Conservation (phyloP, 257 asterid genomes). For the Primulina tabacum region DNA sequence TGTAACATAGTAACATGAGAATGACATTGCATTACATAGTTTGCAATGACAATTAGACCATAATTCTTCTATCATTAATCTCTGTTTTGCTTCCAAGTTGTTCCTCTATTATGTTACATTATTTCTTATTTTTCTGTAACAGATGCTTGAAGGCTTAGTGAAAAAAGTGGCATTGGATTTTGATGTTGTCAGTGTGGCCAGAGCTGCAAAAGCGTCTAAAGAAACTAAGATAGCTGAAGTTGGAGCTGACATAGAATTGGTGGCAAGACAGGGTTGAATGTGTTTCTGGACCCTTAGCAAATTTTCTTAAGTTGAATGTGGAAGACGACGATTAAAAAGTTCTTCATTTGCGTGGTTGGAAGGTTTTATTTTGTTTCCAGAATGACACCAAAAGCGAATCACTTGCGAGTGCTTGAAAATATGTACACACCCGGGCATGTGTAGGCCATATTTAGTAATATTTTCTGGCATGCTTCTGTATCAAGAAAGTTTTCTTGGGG, state of each 20-base stretch:
- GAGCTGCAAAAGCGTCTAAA: conserved; percentile 69
- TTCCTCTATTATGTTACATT: not conserved
- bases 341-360: not conserved
- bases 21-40: not conserved
- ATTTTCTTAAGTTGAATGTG: not conserved
- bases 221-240: conserved; percentile 82
- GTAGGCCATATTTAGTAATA: not conserved
- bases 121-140: conserved; percentile 20
- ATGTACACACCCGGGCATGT: not conserved
- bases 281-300: not conserved
- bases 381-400: not conserved
- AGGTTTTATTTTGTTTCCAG: not conserved
- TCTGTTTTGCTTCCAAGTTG: not conserved
- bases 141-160: conserved; percentile 92
- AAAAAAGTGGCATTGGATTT: conserved; percentile 78
- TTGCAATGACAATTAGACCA: not conserved
- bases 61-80: not conserved
- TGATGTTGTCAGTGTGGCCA: conserved; percentile 70
- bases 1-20: not conserved
- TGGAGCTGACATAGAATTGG: conserved; percentile 82
- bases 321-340: not conserved
- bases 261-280: conserved; percentile 51
- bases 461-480: not conserved
- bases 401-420: not conserved
- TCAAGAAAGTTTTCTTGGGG: not conserved